phyloP scores from a whole-genome alignment of 805 yeast genomes.

The Starmerella stellata region DNA sequence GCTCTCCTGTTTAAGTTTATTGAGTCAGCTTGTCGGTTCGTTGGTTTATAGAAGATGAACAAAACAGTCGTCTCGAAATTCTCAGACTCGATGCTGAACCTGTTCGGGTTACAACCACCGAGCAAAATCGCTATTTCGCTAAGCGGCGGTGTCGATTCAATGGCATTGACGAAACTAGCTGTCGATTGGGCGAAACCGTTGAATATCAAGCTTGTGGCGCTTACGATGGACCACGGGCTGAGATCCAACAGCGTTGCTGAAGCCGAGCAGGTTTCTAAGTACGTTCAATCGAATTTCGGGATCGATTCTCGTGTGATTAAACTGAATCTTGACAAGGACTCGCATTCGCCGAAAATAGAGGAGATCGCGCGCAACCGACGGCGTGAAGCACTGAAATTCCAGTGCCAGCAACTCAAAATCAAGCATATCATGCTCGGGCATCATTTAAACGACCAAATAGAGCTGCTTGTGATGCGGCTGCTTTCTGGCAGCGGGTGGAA shows the following conservation, averaged over 20 bases:
- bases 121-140: slow-evolving; percentile 35
- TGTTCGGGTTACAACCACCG: slow-evolving; percentile 10
- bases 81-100: slow-evolving; percentile 3
- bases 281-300: slow-evolving; percentile 15
- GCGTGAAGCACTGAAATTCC: slow-evolving; percentile 28
- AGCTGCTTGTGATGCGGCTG: slow-evolving; percentile 45
- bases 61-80: neutral
- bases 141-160: slow-evolving; percentile 71
- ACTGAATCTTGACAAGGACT: slow-evolving; percentile 7
- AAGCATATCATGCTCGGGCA: slow-evolving; percentile 42
- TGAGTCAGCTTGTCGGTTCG: no score
- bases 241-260: slow-evolving; percentile 34
- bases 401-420: slow-evolving; percentile 26
- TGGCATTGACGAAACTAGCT: slow-evolving; percentile 43
- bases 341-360: slow-evolving; percentile 30
- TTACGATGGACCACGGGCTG: slow-evolving; percentile 49
- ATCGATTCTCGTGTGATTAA: slow-evolving; percentile 24
- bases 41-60: no score
- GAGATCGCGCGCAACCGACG: slow-evolving; percentile 41
- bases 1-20: no score
- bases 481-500: slow-evolving; percentile 29
- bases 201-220: slow-evolving; percentile 27
- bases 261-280: slow-evolving; percentile 27
- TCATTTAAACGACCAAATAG: slow-evolving; percentile 53
- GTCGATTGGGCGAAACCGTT: slow-evolving; percentile 22